Conservation (phyloP, 2,329 filamentous ascomycete genomes). For the Xylariaceae sp. region DNA sequence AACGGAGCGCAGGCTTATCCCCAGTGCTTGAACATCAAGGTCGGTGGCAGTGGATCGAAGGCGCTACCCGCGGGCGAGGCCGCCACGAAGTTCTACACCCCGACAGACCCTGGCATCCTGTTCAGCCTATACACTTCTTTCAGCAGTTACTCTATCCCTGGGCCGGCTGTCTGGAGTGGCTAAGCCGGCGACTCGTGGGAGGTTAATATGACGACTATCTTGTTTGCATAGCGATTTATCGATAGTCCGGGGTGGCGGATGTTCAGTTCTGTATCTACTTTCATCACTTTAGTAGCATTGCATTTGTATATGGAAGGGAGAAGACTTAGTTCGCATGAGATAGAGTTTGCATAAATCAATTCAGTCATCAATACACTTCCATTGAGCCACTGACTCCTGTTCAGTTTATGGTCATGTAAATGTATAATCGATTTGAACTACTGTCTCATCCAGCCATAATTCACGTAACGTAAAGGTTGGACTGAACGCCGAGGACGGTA, state of each 20-base stretch:
- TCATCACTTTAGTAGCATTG: neutral
- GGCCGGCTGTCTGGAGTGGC: slow-evolving; percentile 29
- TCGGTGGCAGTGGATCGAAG: slow-evolving; percentile 56
- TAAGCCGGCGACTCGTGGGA: neutral
- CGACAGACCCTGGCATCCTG: slow-evolving; percentile 59
- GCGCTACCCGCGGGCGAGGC: slow-evolving; percentile 53
- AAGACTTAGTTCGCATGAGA: too few species aligned
- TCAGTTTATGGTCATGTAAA: too few species aligned
- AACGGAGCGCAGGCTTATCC: slow-evolving; percentile 58
- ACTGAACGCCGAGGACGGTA: too few species aligned
- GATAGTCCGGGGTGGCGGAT: neutral
- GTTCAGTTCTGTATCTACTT: neutral
- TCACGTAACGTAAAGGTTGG: too few species aligned
- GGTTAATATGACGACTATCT: neutral
- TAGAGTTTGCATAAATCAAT: too few species aligned
- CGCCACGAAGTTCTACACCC: slow-evolving; percentile 60
- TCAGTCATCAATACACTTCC: too few species aligned
- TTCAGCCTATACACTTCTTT: slow-evolving; percentile 58
- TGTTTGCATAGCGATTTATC: neutral
- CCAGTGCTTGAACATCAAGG: slow-evolving; percentile 62
- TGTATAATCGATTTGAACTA: too few species aligned
- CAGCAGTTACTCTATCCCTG: slow-evolving; percentile 36
- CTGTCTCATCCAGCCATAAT: too few species aligned
- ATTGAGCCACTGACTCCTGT: too few species aligned
- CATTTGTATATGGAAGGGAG: too few species aligned